Evolutionary conservation across 2,329 filamentous ascomycete species (phyloP).

Genomic region (Ceratocystis eucalypticola): DNA sequence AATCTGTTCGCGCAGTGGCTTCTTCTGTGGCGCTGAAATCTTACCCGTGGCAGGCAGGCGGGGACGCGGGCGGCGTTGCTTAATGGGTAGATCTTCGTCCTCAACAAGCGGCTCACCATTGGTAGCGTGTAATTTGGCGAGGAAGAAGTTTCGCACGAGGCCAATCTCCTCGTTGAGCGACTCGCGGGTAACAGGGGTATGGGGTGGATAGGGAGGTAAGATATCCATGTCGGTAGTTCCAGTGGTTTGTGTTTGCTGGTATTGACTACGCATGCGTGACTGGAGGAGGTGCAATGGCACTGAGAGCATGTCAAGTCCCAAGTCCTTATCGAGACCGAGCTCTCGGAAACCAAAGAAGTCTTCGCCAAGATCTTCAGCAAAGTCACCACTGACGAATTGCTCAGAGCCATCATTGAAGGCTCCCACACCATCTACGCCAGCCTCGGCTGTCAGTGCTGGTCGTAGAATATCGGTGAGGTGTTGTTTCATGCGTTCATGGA

Average conservation of each 20-base stretch:
- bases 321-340: conserved; percentile 79
- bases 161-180: conserved; percentile 70
- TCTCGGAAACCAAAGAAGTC: conserved; percentile 99
- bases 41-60: conserved; percentile 60
- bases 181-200: conserved; percentile 66
- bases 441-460: conserved; percentile 64
- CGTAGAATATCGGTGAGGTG: conserved; percentile 88
- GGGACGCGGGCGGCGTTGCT: conserved; percentile 68
- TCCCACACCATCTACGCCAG: conserved; percentile 68
- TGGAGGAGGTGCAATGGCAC: conserved; percentile 91
- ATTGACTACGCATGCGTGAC: conserved; percentile 73
- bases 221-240: conserved; percentile 46
- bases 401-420: conserved; percentile 95
- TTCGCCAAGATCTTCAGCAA: conserved; percentile 93
- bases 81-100: conserved; percentile 86
- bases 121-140: conserved; percentile 74
- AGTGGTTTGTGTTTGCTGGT: conserved; percentile 60
- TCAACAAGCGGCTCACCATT: conserved; percentile 54
- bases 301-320: conserved; percentile 73
- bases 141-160: conserved; percentile 81
- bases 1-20: conserved; percentile 68
- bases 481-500: conserved; percentile 89
- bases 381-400: conserved; percentile 91
- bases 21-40: conserved; percentile 72
- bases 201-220: conserved; percentile 53